phyloP scores from a whole-genome alignment of 768 basidiomycete species.

The Leccinum olivaceopallidum region DNA sequence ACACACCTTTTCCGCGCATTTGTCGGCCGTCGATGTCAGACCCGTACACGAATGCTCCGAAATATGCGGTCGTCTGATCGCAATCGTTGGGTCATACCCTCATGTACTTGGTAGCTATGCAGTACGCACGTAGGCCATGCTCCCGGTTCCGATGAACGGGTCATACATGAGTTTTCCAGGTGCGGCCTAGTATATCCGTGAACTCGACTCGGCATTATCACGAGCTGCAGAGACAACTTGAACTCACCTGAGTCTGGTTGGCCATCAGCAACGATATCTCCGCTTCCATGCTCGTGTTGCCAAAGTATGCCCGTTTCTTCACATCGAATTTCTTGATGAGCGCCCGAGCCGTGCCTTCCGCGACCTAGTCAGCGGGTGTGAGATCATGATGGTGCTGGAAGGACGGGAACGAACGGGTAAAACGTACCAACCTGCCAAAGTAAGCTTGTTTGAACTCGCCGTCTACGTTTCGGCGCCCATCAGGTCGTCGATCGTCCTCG shows the following conservation, averaged over 20 bases:
- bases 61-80: conserved; percentile 76
- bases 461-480: conserved; percentile 57
- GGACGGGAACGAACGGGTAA: background rate
- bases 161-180: conserved; percentile 94
- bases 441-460: conserved; percentile 71
- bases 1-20: conserved; percentile 87
- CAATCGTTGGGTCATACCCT: background rate
- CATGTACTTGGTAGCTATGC: background rate
- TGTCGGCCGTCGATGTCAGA: conserved; percentile 98
- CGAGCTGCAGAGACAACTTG: background rate
- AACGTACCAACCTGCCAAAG: conserved; percentile 85
- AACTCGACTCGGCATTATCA: background rate
- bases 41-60: conserved; percentile 84
- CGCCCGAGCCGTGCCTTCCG: conserved; percentile 65
- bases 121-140: conserved; percentile 74
- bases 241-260: conserved; percentile 81
- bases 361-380: conserved; percentile 38
- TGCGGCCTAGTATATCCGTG: conserved; percentile 53
- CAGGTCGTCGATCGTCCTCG: conserved; percentile 47
- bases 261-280: conserved; percentile 96
- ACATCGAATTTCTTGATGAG: conserved; percentile 77
- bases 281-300: conserved; percentile 98
- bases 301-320: conserved; percentile 87
- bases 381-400: background rate
- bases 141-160: conserved; percentile 93